Evolutionary conservation across 2,329 filamentous ascomycete genomes (phyloP), one percentile per base, ranked within the genome.

Genomic region (Penicillium sp.): DNA sequence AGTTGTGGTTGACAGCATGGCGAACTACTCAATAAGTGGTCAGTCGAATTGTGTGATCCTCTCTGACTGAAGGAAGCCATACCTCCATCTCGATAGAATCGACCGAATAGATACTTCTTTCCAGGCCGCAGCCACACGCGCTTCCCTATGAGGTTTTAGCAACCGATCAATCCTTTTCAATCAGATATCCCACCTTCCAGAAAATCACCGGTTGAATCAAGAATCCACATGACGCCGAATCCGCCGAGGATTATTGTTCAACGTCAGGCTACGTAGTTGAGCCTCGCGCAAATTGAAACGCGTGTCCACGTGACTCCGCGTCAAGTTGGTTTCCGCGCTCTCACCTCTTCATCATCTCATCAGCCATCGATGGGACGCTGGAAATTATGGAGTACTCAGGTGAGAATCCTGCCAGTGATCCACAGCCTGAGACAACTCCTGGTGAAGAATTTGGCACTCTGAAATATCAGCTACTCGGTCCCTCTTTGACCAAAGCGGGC

Each of bases 401-500:
- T 38, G 55, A 58, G 31, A 54, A 53, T 39, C 48, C 53, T 46
- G 45, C 55, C 4, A 38, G 45, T 7, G 49, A 26, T 41, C 28
- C 47, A 1, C 51, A 48, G 3, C 33, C 45, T 21, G 39, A 52
- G 2, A 19, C 51, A 32, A 32, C 17, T 6, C 13, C 41, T 6
- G 38, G 45, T 5, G 52, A 56, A 19, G 46, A 52, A 7, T 77
- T 83, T 61, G 75, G 78, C 48, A 89, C 86, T 4, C 77, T 97
- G 49, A 96, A 95, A 64, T 95, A 97, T 68, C 85, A 85, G 49
- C 78, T 97, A 0, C 77, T 97, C 0, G 93, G 93, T 0, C 91
- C 90, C 0, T 96, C 90, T 6, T 74, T 97, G 46, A 91, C 89
- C 21, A 98, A 98, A 69, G 87, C 90, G 28, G 93, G 93, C 2